These are phyloP conservation scores for Pseudogymnoascus destructans DNA, from an alignment of 2,329 filamentous ascomycete genomes.

Conservation along the genomic window DNA sequence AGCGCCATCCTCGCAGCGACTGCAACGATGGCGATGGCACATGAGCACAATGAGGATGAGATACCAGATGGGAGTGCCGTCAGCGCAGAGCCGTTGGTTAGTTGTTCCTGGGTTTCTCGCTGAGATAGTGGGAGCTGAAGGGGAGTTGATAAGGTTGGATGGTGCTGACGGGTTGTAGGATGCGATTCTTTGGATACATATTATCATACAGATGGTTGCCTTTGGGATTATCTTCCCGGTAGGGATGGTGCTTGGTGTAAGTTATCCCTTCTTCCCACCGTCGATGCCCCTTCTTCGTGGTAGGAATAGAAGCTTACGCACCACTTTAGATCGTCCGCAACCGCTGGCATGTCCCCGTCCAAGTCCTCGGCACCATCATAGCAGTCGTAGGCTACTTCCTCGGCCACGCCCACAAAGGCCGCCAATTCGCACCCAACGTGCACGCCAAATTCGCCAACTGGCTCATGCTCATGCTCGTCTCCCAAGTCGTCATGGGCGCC, in stretches of 20 bases:
- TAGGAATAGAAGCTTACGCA: conserved; percentile 10
- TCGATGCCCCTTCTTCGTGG: background rate
- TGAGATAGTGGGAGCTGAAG: background rate
- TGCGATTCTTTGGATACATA: conserved; percentile 82
- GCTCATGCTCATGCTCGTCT: conserved; percentile 65
- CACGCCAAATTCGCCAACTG: conserved; percentile 70
- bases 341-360: conserved; percentile 86
- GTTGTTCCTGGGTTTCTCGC: conserved; percentile 21
- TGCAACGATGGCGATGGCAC: conserved; percentile 17
- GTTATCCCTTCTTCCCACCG: conserved; percentile 24
- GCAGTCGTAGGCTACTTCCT: conserved; percentile 80
- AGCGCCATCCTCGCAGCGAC: background rate
- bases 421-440: conserved; percentile 70
- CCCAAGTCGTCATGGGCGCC: conserved; percentile 66
- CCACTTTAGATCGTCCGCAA: conserved; percentile 62
- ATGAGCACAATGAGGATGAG: conserved; percentile 38
- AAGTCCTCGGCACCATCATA: conserved; percentile 60
- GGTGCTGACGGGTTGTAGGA: conserved; percentile 38
- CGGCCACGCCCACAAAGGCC: conserved; percentile 79
- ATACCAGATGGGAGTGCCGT: conserved; percentile 58
- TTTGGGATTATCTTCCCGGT: conserved; percentile 89
- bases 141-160: conserved; percentile 25
- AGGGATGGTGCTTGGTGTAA: conserved; percentile 88
- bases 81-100: conserved; percentile 61
- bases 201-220: conserved; percentile 71